Conservation (phyloP, 2,329 filamentous ascomycete genomes). For the Sporothrix curviconia region DNA sequence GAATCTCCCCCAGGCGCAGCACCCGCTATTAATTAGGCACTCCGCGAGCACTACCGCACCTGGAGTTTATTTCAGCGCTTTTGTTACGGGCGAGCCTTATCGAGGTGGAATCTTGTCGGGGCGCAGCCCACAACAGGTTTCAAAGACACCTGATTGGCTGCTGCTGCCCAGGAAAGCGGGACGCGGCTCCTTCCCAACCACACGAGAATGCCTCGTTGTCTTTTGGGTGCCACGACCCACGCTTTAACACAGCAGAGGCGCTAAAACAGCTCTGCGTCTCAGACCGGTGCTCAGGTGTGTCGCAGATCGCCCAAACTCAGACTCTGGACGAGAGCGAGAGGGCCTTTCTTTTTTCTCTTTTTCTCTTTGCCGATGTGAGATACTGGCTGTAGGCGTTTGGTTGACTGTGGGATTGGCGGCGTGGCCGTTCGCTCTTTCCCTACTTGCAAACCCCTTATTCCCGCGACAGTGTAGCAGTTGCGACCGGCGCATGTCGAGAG, state of each 20-base stretch:
- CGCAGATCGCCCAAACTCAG: constrained; percentile 20
- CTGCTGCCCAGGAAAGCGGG: no score
- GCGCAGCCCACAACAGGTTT: no score
- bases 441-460: background rate
- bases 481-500: background rate
- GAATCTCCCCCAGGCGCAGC: no score
- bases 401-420: background rate
- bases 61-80: no score
- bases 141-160: background rate
- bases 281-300: constrained; percentile 22
- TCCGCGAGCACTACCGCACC: background rate
- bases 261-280: constrained; percentile 33
- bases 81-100: background rate
- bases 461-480: constrained; percentile 3
- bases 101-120: constrained; percentile 7
- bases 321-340: no score
- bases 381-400: background rate
- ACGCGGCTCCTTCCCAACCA: background rate
- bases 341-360: background rate
- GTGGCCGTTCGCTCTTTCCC: no score
- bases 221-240: background rate
- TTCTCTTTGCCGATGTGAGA: background rate
- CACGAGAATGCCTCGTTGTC: background rate
- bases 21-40: background rate
- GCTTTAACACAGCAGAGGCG: constrained; percentile 27